A percentile compares a stretch with the other conserved stretches of the same genome.
Evolutionary conservation across 352 stramenopile genomes (phyloP).

Genomic region (Pythium brachiatum): DNA sequence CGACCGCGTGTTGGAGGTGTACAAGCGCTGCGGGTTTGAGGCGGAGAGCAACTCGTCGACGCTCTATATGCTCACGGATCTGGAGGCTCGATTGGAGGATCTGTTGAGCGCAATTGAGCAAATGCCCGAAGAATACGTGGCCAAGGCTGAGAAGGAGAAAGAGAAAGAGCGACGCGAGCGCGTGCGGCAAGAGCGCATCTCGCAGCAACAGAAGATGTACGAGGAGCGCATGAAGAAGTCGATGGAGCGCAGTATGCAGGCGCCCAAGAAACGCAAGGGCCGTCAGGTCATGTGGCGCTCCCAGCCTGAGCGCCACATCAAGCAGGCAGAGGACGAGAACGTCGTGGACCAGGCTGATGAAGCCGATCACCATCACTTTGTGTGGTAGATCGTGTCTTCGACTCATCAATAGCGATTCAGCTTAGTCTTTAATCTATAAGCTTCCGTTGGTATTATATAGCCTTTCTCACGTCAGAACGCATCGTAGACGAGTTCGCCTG

Average conservation of each 20-base stretch:
- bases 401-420: neutral
- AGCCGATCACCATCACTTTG: slow-evolving; percentile 81
- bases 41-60: slow-evolving; percentile 89
- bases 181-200: slow-evolving; percentile 89
- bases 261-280: slow-evolving; percentile 90
- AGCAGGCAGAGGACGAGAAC: slow-evolving; percentile 75
- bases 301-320: slow-evolving; percentile 72
- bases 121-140: slow-evolving; percentile 93
- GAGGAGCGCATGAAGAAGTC: slow-evolving; percentile 93
- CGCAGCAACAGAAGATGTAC: slow-evolving; percentile 92
- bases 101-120: slow-evolving; percentile 89
- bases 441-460: neutral
- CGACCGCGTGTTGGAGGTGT: slow-evolving; percentile 86
- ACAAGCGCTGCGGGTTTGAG: slow-evolving; percentile 93
- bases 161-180: slow-evolving; percentile 92
- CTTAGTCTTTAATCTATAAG: neutral
- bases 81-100: slow-evolving; percentile 91
- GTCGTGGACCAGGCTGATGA: slow-evolving; percentile 80
- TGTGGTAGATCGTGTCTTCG: slow-evolving; percentile 43
- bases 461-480: slow-evolving; percentile 5
- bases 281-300: slow-evolving; percentile 93
- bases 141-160: slow-evolving; percentile 93
- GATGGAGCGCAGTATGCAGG: slow-evolving; percentile 92
- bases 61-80: slow-evolving; percentile 92
- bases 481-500: slow-evolving; percentile 58